A percentile compares a stretch with the other conserved stretches of the same genome.
Evolutionary conservation across 208 protist species (phyloP).

Genomic region (Trypanosoma congolense): DNA sequence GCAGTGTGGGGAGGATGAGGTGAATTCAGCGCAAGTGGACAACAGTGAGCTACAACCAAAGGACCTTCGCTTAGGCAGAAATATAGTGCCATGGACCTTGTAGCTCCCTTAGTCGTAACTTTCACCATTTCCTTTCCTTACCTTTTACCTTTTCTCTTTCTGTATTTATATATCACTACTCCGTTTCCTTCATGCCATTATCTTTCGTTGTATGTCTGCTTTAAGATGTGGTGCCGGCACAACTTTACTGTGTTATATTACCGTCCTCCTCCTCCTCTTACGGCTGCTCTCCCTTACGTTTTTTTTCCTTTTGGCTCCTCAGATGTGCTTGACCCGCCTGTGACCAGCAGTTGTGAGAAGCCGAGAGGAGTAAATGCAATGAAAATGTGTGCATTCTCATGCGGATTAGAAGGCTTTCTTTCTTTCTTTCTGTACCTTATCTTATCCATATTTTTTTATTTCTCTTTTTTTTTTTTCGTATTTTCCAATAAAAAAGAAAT

Average conservation of each 20-base stretch:
- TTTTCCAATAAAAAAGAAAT: too few species aligned
- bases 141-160: slow-evolving; percentile 1
- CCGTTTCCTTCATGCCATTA: not conserved
- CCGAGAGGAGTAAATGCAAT: too few species aligned
- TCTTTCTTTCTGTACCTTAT: too few species aligned
- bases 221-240: too few species aligned
- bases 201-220: too few species aligned
- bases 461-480: too few species aligned
- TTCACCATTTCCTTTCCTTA: not conserved
- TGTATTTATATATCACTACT: not conserved
- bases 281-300: slow-evolving; percentile 3
- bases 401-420: too few species aligned
- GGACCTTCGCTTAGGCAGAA: slow-evolving; percentile 28
- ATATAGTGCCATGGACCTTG: slow-evolving; percentile 37
- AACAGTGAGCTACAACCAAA: slow-evolving; percentile 18
- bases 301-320: slow-evolving; percentile 3
- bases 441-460: too few species aligned
- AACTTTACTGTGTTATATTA: slow-evolving; percentile 7
- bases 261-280: not conserved
- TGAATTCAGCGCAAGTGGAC: not conserved
- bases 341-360: too few species aligned
- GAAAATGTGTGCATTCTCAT: too few species aligned
- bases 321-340: not conserved
- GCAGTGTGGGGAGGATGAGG: not conserved
- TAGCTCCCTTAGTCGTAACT: not conserved